Evolutionary conservation across 495 filamentous ascomycete genomes (phyloP).

Genomic region (Penicillium tannophilum): DNA sequence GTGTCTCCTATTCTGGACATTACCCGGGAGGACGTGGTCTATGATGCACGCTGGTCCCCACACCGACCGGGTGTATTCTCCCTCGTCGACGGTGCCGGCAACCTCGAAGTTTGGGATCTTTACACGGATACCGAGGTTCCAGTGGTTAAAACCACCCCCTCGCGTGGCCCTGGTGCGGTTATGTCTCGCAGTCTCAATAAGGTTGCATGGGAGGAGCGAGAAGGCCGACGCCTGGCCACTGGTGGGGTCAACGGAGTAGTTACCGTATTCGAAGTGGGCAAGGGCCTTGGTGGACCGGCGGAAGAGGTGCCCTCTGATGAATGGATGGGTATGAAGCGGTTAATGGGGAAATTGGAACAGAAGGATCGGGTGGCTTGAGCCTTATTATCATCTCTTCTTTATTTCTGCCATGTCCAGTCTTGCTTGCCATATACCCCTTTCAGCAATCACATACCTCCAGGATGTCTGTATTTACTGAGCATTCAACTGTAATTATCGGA

Average conservation of each 20-base stretch:
- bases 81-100: slow-evolving; percentile 90
- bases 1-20: slow-evolving; percentile 82
- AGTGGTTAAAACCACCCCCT: slow-evolving; percentile 72
- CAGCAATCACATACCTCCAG: slow-evolving; percentile 25
- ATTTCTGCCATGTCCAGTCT: slow-evolving; percentile 16
- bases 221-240: slow-evolving; percentile 82
- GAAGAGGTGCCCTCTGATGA: slow-evolving; percentile 82
- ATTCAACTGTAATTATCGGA: background rate
- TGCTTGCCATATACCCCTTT: slow-evolving; percentile 36
- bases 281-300: slow-evolving; percentile 71
- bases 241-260: slow-evolving; percentile 89
- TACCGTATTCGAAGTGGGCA: slow-evolving; percentile 91
- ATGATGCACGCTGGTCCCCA: slow-evolving; percentile 93
- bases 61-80: slow-evolving; percentile 91
- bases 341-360: slow-evolving; percentile 68
- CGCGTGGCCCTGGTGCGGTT: slow-evolving; percentile 50
- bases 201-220: slow-evolving; percentile 86
- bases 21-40: slow-evolving; percentile 90
- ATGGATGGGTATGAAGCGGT: slow-evolving; percentile 86
- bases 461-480: slow-evolving; percentile 18
- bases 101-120: slow-evolving; percentile 93
- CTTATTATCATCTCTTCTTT: slow-evolving; percentile 14
- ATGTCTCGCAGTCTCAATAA: slow-evolving; percentile 86
- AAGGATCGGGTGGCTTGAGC: slow-evolving; percentile 41
- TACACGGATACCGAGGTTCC: slow-evolving; percentile 91